Evolutionary conservation across 2,329 filamentous ascomycete species (phyloP).

Genomic region (Aspergillus sp.): DNA sequence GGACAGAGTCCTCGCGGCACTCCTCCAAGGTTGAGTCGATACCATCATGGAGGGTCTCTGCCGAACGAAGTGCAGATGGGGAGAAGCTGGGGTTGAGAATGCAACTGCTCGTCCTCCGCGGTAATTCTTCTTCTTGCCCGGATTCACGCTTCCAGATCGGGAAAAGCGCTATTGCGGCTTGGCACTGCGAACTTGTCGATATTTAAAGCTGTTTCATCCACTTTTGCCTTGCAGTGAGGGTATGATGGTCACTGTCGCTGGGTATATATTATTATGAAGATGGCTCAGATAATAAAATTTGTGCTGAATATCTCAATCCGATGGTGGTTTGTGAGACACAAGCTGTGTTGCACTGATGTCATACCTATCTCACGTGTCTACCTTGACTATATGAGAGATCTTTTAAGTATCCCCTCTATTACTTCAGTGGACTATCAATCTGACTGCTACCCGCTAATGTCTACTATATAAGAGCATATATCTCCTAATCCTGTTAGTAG

Average conservation of each 20-base stretch:
- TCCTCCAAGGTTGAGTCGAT: conserved; percentile 41
- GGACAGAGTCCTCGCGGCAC: conserved; percentile 36
- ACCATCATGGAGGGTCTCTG: conserved; percentile 23
- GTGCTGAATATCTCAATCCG: too few relatives aligned
- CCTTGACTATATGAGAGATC: not conserved
- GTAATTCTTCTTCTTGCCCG: conserved; percentile 20
- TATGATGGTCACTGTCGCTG: not conserved
- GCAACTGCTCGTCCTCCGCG: conserved; percentile 15
- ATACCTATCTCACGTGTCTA: conserved; percentile 1
- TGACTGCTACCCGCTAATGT: not conserved
- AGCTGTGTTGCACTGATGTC: conserved; percentile 1
- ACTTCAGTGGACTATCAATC: not conserved
- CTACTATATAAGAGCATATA: too few relatives aligned
- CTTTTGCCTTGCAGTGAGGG: not conserved
- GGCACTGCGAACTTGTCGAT: conserved; percentile 2
- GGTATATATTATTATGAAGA: not conserved
- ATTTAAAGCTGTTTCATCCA: not conserved
- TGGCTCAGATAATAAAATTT: not conserved
- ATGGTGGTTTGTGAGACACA: not conserved
- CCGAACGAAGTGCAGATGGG: conserved; percentile 9
- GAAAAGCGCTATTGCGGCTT: conserved; percentile 21
- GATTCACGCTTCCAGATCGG: conserved; percentile 23
- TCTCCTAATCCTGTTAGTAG: not conserved
- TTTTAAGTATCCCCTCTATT: too few relatives aligned
- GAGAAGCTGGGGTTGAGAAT: conserved; percentile 6